phyloP scores from a whole-genome alignment of 805 yeast genomes.

The Metschnikowia rubicola region DNA sequence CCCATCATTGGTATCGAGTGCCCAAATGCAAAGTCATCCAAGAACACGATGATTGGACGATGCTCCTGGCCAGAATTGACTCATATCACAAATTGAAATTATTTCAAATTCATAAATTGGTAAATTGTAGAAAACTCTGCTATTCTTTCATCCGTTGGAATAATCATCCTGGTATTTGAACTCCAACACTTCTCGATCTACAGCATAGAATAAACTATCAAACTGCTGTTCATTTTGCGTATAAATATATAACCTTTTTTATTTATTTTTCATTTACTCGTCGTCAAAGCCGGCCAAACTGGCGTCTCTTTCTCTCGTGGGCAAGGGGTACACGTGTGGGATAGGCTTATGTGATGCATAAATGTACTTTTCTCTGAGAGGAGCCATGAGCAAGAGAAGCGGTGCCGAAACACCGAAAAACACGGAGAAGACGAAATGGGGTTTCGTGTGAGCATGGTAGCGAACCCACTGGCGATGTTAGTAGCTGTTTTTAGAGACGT shows the following conservation, averaged over 20 bases:
- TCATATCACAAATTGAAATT: not conserved
- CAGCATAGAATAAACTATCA: not conserved
- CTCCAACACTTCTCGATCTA: too few species aligned
- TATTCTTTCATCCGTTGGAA: too few species aligned
- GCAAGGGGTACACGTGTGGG: constrained; percentile 60
- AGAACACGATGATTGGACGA: too few species aligned
- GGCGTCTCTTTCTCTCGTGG: constrained; percentile 50
- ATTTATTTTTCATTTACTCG: constrained; percentile 6
- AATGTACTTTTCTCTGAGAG: constrained; percentile 64
- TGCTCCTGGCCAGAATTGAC: not conserved
- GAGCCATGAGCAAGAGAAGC: constrained; percentile 56
- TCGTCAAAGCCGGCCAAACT: constrained; percentile 56
- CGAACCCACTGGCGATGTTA: constrained; percentile 55
- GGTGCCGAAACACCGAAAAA: constrained; percentile 69
- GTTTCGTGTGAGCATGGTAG: constrained; percentile 71
- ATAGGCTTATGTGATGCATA: constrained; percentile 64
- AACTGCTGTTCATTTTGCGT: not conserved
- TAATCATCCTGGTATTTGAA: too few species aligned
- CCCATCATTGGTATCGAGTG: too few species aligned
- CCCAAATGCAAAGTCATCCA: too few species aligned
- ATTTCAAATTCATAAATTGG: too few species aligned
- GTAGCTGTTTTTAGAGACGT: not conserved
- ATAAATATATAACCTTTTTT: not conserved
- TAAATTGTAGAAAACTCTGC: too few species aligned
- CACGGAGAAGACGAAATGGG: constrained; percentile 66